Evolutionary conservation across 257 asterid genomes (phyloP).

Genomic region (Capsicum baccatum): DNA sequence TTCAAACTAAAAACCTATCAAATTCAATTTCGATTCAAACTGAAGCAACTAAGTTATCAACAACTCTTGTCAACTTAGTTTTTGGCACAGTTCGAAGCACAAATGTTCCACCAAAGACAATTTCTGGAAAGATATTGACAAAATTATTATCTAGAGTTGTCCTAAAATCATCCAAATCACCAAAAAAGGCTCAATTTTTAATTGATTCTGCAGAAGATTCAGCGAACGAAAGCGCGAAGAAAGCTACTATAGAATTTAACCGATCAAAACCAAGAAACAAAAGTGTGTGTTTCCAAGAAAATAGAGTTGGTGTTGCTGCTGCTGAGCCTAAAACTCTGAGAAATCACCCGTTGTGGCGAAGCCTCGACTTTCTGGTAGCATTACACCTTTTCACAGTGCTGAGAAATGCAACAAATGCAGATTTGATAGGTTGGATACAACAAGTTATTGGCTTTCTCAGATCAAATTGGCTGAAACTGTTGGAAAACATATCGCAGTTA

Average conservation of each 20-base stretch:
- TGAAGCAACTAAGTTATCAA: too few relatives aligned
- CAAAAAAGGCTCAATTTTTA: conserved; percentile 26
- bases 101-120: conserved; percentile 47
- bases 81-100: conserved; percentile 66
- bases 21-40: too few relatives aligned
- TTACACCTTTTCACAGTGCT: conserved; percentile 67
- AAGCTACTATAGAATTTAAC: conserved; percentile 34
- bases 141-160: conserved; percentile 41
- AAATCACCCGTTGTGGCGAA: conserved; percentile 40
- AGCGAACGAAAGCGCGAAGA: conserved; percentile 33
- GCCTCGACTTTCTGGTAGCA: conserved; percentile 41
- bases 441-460: conserved; percentile 79
- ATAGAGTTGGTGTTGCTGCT: conserved; percentile 28
- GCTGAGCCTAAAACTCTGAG: conserved; percentile 58
- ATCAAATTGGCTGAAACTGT: conserved; percentile 72
- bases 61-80: background rate
- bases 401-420: conserved; percentile 85
- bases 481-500: conserved; percentile 50
- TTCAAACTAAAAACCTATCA: too few relatives aligned
- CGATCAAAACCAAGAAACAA: conserved; percentile 48
- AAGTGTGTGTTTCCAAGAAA: conserved; percentile 51
- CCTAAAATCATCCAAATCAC: conserved; percentile 38
- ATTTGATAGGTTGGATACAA: conserved; percentile 67
- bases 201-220: conserved; percentile 31
- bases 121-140: conserved; percentile 40